A percentile compares a stretch with the other conserved stretches of the same genome.
These are phyloP conservation scores for Diplodia corticola DNA, from an alignment of 2,329 filamentous ascomycete genomes.

Conservation along the genomic window DNA sequence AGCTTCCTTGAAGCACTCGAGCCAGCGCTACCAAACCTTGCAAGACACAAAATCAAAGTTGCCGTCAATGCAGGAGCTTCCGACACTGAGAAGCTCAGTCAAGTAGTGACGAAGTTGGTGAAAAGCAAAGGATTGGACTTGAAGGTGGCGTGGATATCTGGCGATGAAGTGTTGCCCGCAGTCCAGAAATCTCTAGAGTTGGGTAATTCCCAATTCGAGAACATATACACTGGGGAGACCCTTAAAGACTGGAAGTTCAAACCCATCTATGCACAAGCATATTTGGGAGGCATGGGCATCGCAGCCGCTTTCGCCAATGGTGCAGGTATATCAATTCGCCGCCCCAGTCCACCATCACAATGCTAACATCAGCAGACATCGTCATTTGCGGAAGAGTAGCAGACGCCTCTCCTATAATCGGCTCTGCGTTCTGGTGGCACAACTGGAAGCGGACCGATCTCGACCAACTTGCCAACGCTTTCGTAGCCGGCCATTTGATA, in stretches of 20 bases:
- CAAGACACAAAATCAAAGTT: slow-evolving; percentile 36
- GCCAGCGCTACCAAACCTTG: slow-evolving; percentile 40
- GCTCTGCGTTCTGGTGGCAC: slow-evolving; percentile 49
- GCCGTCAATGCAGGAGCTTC: slow-evolving; percentile 38
- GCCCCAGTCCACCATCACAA: background rate
- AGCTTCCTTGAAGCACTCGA: slow-evolving; percentile 54
- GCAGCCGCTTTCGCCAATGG: slow-evolving; percentile 43
- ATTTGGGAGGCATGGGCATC: slow-evolving; percentile 48
- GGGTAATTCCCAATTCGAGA: slow-evolving; percentile 37
- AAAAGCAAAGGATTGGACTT: slow-evolving; percentile 29
- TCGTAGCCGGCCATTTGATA: slow-evolving; percentile 48
- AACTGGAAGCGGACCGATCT: slow-evolving; percentile 43
- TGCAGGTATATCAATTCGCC: slow-evolving; percentile 32
- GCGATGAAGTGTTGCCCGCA: slow-evolving; percentile 43
- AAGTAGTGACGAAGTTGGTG: slow-evolving; percentile 32
- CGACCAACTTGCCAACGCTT: slow-evolving; percentile 45
- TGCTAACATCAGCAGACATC: slow-evolving; percentile 35
- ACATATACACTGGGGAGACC: slow-evolving; percentile 42
- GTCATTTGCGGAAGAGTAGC: slow-evolving; percentile 48
- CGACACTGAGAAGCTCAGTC: slow-evolving; percentile 33
- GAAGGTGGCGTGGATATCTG: slow-evolving; percentile 45
- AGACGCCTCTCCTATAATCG: slow-evolving; percentile 48
- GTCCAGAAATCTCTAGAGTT: slow-evolving; percentile 40
- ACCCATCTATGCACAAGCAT: slow-evolving; percentile 40
- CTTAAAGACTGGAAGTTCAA: slow-evolving; percentile 40